Evolutionary conservation across 1,284 basidiomycete genomes (phyloP), one percentile per base, ranked within the genome.

Genomic region (Ganoderma lingzhi): DNA sequence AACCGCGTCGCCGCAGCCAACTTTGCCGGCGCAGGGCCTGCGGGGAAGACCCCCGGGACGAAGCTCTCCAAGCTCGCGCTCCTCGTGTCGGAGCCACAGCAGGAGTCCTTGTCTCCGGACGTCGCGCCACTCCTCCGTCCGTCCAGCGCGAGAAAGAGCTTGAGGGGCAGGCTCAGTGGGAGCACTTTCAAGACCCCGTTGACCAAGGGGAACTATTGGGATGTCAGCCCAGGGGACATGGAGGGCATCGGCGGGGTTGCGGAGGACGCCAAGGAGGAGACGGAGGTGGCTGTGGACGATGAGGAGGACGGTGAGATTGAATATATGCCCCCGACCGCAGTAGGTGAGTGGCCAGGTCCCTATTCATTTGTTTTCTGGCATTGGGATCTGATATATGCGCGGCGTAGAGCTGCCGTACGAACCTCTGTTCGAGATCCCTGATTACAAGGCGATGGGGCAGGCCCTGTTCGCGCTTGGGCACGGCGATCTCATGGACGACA

Each of bases 261-360:
- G 45, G 75, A 77, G 3, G 75, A 80, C 42, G 71, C 77, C 8
- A 77, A 77, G 30, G 82, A 81, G 61, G 81, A 85, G 64, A 73
- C 76, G 1, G 76, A 80, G 2, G 82, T 84, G 69, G 82, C 75
- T 35, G 80, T 79, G 58, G 71, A 76, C 23, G 83, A 76, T n/a
- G 83, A 87, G 59, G 88, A 88, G 70, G 83, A 84, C 65, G 90
- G 90, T 72, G 93, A 94, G 77, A 84, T 94, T 48, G 93, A 95
- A 77, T 94, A 93, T 76, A 90, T 91, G 87, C 85, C 93, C 39
- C 93, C 93, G 6, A 91, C 89, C 72, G 87, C 86, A 9, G 80
- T 87, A 23, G 86, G 92, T 93, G 73, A 71, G 87, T 80, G 35
- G 37, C 48, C 48, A 56, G 63, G 28, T 30, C 39, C 4, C 14